Percentiles rank a stretch among this genome's conserved stretches.
Evolutionary conservation across 257 asterid species (phyloP).

Genomic region (Nyctanthes arbortristis): DNA sequence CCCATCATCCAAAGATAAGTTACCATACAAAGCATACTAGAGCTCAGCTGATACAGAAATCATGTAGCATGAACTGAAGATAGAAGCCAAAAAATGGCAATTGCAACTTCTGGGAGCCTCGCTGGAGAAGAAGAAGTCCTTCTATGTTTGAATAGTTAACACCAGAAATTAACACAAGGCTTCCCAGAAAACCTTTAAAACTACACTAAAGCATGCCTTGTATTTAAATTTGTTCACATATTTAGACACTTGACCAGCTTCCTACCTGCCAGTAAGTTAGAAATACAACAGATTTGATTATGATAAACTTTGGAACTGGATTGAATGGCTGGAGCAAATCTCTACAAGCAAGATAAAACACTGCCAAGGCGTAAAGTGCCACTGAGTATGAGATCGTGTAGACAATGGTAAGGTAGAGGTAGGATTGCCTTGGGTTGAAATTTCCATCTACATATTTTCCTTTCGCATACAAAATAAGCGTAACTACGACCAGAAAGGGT

Average conservation of each 20-base stretch:
- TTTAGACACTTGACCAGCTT: constrained; percentile 2
- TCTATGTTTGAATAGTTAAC: neutral
- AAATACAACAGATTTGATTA: constrained; percentile 93
- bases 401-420: constrained; percentile 93
- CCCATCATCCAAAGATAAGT: neutral
- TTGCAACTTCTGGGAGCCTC: constrained; percentile 1
- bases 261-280: constrained; percentile 97
- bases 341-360: constrained; percentile 94
- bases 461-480: constrained; percentile 80
- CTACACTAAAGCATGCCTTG: constrained; percentile 5
- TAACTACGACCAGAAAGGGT: constrained; percentile 76
- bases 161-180: constrained; percentile 9
- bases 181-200: constrained; percentile 14
- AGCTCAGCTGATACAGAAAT: constrained; percentile 13
- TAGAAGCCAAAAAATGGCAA: constrained; percentile 4
- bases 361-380: constrained; percentile 91
- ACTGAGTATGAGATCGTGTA: constrained; percentile 87
- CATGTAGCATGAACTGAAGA: constrained; percentile 1
- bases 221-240: constrained; percentile 2
- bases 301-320: constrained; percentile 96
- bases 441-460: constrained; percentile 94
- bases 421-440: constrained; percentile 82
- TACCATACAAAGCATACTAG: neutral
- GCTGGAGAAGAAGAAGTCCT: neutral
- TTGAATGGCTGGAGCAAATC: constrained; percentile 95